Conservation (phyloP, 306 rosid genomes). For the Trifolium dubium region DNA sequence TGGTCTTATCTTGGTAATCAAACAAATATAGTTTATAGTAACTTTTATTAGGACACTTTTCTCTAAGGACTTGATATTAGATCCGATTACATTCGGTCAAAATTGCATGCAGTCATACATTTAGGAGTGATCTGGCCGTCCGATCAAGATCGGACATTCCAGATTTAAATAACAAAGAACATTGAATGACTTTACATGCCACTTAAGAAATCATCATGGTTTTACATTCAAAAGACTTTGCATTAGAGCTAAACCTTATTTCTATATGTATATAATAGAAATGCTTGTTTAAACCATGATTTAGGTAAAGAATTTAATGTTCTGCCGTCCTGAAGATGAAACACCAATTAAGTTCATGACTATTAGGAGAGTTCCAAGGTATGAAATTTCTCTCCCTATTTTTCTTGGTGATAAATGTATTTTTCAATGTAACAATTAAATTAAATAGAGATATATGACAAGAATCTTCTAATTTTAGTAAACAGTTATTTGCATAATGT, state of each 20-base stretch:
- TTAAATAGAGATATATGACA: background rate
- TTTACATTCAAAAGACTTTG: constrained; percentile 1
- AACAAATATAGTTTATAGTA: background rate
- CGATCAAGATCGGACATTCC: too few relatives aligned
- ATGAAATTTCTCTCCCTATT: constrained; percentile 25
- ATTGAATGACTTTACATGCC: background rate
- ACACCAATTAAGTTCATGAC: constrained; percentile 60
- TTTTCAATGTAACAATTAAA: background rate
- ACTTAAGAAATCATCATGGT: background rate
- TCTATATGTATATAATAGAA: constrained; percentile 13
- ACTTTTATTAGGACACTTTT: background rate
- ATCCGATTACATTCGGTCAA: too few relatives aligned
- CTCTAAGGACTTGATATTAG: too few relatives aligned
- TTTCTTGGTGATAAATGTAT: background rate
- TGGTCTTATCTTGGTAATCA: constrained; percentile 70
- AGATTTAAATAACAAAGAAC: too few relatives aligned
- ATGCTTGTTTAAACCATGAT: constrained; percentile 10
- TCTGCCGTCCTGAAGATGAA: constrained; percentile 69
- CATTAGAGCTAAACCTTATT: background rate
- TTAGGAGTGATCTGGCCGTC: too few relatives aligned
- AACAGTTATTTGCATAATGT: background rate
- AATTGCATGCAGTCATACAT: too few relatives aligned
- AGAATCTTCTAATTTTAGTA: background rate
- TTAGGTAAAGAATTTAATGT: constrained; percentile 70
- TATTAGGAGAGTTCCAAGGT: constrained; percentile 71